Conservation (phyloP, 371 early-diverging fungal species). For the Apophysomyces trapeziformis region DNA sequence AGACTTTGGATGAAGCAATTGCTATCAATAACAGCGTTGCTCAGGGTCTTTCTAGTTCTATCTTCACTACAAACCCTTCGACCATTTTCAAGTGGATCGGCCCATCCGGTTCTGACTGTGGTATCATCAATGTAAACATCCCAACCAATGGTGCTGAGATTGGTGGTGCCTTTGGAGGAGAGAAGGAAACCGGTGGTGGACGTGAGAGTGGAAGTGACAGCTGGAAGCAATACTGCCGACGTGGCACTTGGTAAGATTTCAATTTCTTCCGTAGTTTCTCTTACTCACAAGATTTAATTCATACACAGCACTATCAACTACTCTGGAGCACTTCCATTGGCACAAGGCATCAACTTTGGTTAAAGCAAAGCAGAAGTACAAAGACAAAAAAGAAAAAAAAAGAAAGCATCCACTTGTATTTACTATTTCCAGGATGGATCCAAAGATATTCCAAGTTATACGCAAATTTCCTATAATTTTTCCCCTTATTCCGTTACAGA, state of each 20-base stretch:
- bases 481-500: neutral
- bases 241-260: conserved; percentile 67
- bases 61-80: conserved; percentile 85
- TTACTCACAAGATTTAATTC: conserved; percentile 5
- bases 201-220: conserved; percentile 93
- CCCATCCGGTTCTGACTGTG: conserved; percentile 94
- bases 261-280: conserved; percentile 12
- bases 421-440: neutral
- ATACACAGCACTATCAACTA: conserved; percentile 85
- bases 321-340: conserved; percentile 88
- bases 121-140: conserved; percentile 97
- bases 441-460: neutral
- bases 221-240: conserved; percentile 93
- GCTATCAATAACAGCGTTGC: conserved; percentile 87
- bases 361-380: conserved; percentile 51
- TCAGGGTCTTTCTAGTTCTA: conserved; percentile 89
- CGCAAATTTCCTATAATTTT: neutral
- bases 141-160: conserved; percentile 98
- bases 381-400: conserved; percentile 6
- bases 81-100: conserved; percentile 96
- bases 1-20: conserved; percentile 88
- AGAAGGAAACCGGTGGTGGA: conserved; percentile 98
- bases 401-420: neutral
- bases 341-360: conserved; percentile 98
- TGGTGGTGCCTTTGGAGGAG: conserved; percentile 98